Base-by-base conservation (phyloP, 2,329 filamentous ascomycete genomes). In the Aspergillus sp. region DNA sequence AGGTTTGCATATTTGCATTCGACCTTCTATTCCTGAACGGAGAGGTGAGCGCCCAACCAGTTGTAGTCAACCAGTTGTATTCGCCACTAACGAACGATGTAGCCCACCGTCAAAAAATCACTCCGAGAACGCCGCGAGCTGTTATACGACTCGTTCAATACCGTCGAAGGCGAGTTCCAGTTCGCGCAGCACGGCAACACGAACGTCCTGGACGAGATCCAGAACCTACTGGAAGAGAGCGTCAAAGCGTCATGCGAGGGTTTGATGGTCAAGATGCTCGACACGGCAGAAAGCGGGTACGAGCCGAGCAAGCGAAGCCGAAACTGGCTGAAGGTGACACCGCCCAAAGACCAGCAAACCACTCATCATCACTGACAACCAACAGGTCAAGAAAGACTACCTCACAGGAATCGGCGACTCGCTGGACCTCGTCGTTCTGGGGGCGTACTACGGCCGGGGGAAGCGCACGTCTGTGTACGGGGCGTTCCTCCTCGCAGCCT, bases 251-350 rank as follows among this genome's bases (percentile, higher is more conserved):
- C 86, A 0, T 98, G 91, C 53, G 91, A 98, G 66, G 91, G 91
- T 8, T 69, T 98, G 33, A 98, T 98, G 91, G 91, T 98, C 10
- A 98, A 98, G 68, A 98, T 98, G 91, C 66, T 98, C 37, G 89
- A 96, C 56, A 91, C 89, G 1, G 68, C 75, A 5, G 89, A 95
- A 60, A 93, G 85, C 47, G 85, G 84, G 48, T 98, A 98, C 55
- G 89, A 96, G 62, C 91, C 91, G 13, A 93, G 85, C 51, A 94
- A 93, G 58, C 81, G 91, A 43, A 93, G 85, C 61, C 83, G 91
- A 38, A 98, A 98, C 55, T 98, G 91, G 91, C 81, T 98, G 44
- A 98, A 98, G 71, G 81, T 83, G 68, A 13, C 29, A 13, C 15
- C 16, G 10, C 24, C 17, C 15, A 29, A 14, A 3, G 20, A 26